Percentiles rank a stretch among this genome's conserved stretches.
Conservation (phyloP, 495 filamentous ascomycete genomes). For the Rostrohypoxylon terebratum region DNA sequence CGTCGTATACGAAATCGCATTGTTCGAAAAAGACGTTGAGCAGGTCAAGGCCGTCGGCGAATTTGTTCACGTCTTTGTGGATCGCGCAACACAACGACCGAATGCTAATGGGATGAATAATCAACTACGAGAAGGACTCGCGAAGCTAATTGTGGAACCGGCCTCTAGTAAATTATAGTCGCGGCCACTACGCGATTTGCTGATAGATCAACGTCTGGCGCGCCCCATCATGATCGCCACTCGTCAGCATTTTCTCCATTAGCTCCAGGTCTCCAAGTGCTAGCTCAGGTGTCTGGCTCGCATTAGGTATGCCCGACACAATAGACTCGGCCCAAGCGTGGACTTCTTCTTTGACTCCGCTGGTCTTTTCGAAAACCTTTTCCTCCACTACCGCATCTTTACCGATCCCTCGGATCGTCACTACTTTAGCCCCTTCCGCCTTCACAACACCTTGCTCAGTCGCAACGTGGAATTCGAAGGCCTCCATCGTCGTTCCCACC, state of each 20-base stretch:
- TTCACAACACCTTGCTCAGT: conserved; percentile 67
- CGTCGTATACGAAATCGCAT: conserved; percentile 90
- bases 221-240: conserved; percentile 69
- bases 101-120: conserved; percentile 68
- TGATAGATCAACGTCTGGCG: conserved; percentile 52
- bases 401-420: conserved; percentile 56
- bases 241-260: conserved; percentile 72
- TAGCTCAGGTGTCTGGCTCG: conserved; percentile 70
- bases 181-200: conserved; percentile 33
- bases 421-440: conserved; percentile 51
- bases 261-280: conserved; percentile 78
- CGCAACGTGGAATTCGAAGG: conserved; percentile 62
- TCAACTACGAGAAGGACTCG: conserved; percentile 65
- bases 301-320: conserved; percentile 59
- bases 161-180: conserved; percentile 45
- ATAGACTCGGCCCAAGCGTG: conserved; percentile 72
- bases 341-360: conserved; percentile 74
- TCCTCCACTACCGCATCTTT: conserved; percentile 57
- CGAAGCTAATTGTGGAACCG: conserved; percentile 48
- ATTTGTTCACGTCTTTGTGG: conserved; percentile 90
- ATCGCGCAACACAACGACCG: conserved; percentile 76
- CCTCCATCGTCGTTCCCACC: conserved; percentile 71
- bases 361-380: conserved; percentile 66
- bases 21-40: conserved; percentile 82
- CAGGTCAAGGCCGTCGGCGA: conserved; percentile 85